Evolutionary conservation across 495 filamentous ascomycete genomes (phyloP).

Genomic region (Aspergillus steynii): DNA sequence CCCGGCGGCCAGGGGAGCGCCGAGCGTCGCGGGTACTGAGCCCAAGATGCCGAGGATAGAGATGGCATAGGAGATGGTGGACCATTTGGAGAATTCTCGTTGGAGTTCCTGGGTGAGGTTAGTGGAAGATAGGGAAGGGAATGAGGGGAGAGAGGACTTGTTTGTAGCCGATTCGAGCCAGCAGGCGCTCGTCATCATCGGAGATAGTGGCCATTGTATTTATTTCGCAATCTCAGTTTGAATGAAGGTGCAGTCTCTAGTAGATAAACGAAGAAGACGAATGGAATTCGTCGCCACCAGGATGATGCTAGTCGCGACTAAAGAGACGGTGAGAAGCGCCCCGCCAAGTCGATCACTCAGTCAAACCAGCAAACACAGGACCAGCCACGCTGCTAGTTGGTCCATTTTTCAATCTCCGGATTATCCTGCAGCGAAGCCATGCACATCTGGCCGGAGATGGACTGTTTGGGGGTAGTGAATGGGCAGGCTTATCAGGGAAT

Average conservation of each 20-base stretch:
- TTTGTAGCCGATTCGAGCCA: constrained; percentile 68
- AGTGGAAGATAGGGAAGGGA: constrained; percentile 1
- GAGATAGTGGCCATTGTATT: constrained; percentile 49
- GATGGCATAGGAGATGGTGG: constrained; percentile 72
- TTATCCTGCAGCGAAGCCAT: neutral
- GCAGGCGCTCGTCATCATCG: constrained; percentile 64
- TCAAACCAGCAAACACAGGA: neutral
- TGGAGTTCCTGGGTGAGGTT: constrained; percentile 51
- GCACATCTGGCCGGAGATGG: neutral
- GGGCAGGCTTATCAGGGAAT: no score
- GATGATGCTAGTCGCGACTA: neutral
- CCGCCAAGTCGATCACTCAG: neutral
- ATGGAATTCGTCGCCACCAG: neutral
- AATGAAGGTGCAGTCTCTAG: neutral
- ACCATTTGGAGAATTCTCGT: constrained; percentile 73
- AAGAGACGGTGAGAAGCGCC: neutral
- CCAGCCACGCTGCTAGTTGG: neutral
- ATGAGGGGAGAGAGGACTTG: constrained; percentile 49
- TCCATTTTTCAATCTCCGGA: neutral
- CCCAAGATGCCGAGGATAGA: constrained; percentile 70
- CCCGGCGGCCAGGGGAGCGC: constrained; percentile 60
- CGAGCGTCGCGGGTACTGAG: constrained; percentile 69
- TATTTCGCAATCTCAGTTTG: neutral
- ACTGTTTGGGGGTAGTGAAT: neutral
- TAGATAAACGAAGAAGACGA: neutral